phyloP scores from a whole-genome alignment of 306 rosid species.

The Comarum palustre region DNA sequence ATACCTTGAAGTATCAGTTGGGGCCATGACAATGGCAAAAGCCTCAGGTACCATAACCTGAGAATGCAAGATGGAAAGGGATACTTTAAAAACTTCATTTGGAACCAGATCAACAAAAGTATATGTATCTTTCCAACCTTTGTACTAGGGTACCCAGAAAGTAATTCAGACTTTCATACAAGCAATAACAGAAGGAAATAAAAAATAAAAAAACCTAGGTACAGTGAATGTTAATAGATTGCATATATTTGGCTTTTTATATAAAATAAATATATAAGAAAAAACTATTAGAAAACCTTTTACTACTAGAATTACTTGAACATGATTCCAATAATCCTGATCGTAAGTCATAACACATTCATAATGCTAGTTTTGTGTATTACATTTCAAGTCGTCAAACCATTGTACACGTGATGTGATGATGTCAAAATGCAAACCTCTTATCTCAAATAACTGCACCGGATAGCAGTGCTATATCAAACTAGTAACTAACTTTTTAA shows the following conservation, averaged over 20 bases:
- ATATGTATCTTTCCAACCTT: not conserved
- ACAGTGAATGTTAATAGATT: not conserved
- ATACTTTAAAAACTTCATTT: slow-evolving; percentile 1
- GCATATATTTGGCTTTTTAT: not conserved
- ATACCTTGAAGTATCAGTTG: slow-evolving; percentile 66
- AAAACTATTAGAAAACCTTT: not conserved
- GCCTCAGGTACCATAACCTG: slow-evolving; percentile 85
- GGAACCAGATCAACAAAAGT: not conserved
- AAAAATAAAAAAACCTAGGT: not conserved
- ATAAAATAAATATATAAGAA: no score
- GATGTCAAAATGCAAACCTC: not conserved
- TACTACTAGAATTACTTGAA: not conserved
- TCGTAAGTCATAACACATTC: not conserved
- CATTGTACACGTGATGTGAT: not conserved
- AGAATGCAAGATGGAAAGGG: slow-evolving; percentile 15
- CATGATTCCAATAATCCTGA: not conserved
- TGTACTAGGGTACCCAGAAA: not conserved
- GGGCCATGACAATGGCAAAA: slow-evolving; percentile 80
- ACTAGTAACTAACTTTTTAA: not conserved
- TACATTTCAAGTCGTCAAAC: not conserved
- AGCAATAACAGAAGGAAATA: not conserved
- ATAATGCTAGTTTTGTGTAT: not conserved
- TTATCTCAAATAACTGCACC: not conserved
- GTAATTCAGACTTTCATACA: not conserved
- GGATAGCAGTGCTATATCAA: not conserved